Evolutionary conservation across 345 rosid species (phyloP).

Genomic region (Linum tenue): DNA sequence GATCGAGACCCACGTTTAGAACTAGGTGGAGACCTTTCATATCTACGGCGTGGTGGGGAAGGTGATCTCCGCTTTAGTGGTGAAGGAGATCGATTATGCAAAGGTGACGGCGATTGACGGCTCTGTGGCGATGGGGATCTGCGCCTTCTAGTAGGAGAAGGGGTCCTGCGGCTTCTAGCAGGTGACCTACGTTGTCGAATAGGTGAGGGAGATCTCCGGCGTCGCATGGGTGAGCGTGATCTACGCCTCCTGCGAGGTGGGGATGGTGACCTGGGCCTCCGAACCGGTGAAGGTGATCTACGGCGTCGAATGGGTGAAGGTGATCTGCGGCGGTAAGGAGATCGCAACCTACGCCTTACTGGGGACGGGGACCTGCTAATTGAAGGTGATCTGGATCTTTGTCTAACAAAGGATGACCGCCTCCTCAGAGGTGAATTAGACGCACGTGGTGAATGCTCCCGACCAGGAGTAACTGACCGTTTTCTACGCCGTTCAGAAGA

Average conservation of each 20-base stretch:
- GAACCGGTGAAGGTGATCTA: constrained; percentile 21
- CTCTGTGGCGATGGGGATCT: constrained; percentile 34
- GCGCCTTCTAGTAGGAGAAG: constrained; percentile 16
- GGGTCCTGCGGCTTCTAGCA: constrained; percentile 14
- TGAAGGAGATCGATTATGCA: constrained; percentile 1
- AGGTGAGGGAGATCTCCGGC: constrained; percentile 31
- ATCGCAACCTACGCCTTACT: constrained; percentile 25
- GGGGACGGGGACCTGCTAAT: constrained; percentile 5
- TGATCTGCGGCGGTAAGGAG: constrained; percentile 28
- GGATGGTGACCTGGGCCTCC: constrained; percentile 16
- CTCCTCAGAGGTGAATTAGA: constrained; percentile 51
- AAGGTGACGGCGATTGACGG: constrained; percentile 23
- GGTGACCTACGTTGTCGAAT: constrained; percentile 3
- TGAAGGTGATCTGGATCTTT: constrained; percentile 43
- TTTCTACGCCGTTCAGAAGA: constrained; percentile 37
- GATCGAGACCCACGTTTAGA: constrained; percentile 23
- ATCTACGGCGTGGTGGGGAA: constrained; percentile 9
- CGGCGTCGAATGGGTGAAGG: constrained; percentile 22
- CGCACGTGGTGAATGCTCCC: constrained; percentile 35
- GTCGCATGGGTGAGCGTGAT: constrained; percentile 13
- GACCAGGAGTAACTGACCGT: constrained; percentile 31
- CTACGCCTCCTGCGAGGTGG: constrained; percentile 11
- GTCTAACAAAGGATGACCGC: constrained; percentile 37
- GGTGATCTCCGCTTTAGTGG: constrained; percentile 10
- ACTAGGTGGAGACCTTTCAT: constrained; percentile 37